phyloP scores from a whole-genome alignment of 352 stramenopile genomes.

The Pythium phragmiticola region DNA sequence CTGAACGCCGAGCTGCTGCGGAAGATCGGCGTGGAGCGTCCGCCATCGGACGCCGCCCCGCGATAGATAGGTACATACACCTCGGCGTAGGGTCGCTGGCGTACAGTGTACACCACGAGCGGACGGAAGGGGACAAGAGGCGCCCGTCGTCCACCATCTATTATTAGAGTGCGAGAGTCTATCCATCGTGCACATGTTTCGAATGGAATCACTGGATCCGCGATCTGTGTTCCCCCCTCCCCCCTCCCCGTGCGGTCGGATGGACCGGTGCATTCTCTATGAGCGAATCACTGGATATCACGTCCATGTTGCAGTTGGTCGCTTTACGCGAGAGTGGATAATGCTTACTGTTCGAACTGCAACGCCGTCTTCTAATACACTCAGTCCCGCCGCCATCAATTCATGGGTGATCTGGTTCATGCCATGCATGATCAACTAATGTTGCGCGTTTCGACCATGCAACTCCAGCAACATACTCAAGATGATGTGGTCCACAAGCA shows the following conservation, averaged over 20 bases:
- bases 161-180: not conserved
- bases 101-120: not conserved
- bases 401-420: slow-evolving; percentile 5
- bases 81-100: not conserved
- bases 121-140: not conserved
- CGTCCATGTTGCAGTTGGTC: no score
- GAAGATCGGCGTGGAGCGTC: slow-evolving; percentile 21
- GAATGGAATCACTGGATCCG: not conserved
- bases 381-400: not conserved
- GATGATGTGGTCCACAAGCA: not conserved
- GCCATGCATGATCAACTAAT: slow-evolving; percentile 1
- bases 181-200: slow-evolving; percentile 6
- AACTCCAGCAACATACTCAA: not conserved
- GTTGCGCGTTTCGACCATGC: not conserved
- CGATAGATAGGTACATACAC: slow-evolving; percentile 2
- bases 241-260: no score
- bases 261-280: no score
- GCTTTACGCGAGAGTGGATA: not conserved
- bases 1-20: slow-evolving; percentile 50
- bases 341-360: not conserved
- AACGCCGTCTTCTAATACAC: not conserved
- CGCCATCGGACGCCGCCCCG: slow-evolving; percentile 18
- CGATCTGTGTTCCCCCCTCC: slow-evolving; percentile 2
- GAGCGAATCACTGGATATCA: not conserved
- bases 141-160: not conserved